These are phyloP conservation scores for Cryptococcus sp. DNA, from an alignment of 1,284 basidiomycete genomes.

Conservation along the genomic window DNA sequence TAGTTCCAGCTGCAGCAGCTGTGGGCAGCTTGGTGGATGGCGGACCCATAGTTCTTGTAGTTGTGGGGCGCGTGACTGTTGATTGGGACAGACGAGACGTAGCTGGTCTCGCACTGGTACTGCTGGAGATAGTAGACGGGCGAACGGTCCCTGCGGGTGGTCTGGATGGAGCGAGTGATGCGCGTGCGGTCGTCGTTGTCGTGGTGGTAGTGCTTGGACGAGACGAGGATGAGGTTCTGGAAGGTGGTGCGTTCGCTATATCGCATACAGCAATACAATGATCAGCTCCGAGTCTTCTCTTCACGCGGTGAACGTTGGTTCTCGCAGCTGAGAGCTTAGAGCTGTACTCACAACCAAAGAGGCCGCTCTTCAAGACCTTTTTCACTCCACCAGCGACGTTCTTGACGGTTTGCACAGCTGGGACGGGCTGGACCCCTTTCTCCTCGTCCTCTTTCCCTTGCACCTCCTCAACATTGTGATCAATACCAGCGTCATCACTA, in stretches of 20 bases:
- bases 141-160: too few relatives aligned
- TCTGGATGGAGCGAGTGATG: too few relatives aligned
- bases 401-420: conserved; percentile 6
- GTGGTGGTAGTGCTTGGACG: not conserved
- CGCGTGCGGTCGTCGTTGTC: not conserved
- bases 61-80: not conserved
- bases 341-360: conserved; percentile 43
- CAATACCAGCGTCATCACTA: not conserved
- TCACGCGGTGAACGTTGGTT: too few relatives aligned
- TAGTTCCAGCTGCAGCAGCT: not conserved
- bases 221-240: not conserved
- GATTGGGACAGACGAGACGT: not conserved
- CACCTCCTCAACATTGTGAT: not conserved
- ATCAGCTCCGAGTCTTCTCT: too few relatives aligned
- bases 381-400: conserved; percentile 35
- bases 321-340: not conserved
- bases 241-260: not conserved
- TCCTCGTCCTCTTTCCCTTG: not conserved
- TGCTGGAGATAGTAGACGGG: not conserved
- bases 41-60: not conserved
- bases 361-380: conserved; percentile 47
- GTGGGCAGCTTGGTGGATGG: too few relatives aligned
- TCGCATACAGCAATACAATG: too few relatives aligned
- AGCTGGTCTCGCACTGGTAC: not conserved
- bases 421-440: not conserved